Conservation (phyloP, 495 filamentous ascomycete genomes). For the Eremomyces bilateralis region DNA sequence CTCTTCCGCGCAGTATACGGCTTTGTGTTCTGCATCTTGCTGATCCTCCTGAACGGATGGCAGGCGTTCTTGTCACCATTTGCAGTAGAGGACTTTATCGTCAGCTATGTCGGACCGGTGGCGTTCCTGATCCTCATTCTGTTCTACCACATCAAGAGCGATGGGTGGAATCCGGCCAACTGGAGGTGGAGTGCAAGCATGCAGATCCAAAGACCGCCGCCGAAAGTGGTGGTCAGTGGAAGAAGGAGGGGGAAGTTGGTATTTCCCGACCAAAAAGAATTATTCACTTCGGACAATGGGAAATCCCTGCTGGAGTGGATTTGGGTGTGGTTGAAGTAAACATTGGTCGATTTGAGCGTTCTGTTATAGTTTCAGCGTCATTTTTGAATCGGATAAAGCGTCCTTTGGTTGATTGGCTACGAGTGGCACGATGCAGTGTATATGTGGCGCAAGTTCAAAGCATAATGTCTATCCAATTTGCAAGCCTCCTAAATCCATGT, state of each 20-base stretch:
- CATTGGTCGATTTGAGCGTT: too few relatives aligned
- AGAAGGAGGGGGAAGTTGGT: background rate
- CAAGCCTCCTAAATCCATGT: too few relatives aligned
- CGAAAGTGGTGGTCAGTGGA: background rate
- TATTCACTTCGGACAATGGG: background rate
- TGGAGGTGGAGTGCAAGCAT: background rate
- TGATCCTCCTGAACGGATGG: conserved; percentile 5
- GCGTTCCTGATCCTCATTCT: background rate
- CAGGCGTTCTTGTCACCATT: conserved; percentile 3
- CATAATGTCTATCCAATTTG: too few relatives aligned
- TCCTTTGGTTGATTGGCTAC: too few relatives aligned
- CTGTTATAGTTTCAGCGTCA: too few relatives aligned
- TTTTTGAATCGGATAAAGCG: too few relatives aligned
- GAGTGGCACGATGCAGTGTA: too few relatives aligned
- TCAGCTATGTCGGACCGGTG: conserved; percentile 1
- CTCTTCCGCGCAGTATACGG: conserved; percentile 4
- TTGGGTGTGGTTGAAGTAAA: too few relatives aligned
- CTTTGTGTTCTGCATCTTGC: background rate
- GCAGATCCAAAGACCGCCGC: background rate
- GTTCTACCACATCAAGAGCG: background rate
- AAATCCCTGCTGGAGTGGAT: background rate
- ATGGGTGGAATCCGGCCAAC: background rate
- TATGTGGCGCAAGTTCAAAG: too few relatives aligned
- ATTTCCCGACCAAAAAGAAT: background rate
- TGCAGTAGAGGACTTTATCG: conserved; percentile 1